A percentile compares a stretch with the other conserved stretches of the same genome.
Conservation (phyloP, 2,329 filamentous ascomycete species). For the Curvularia hawaiiensis region DNA sequence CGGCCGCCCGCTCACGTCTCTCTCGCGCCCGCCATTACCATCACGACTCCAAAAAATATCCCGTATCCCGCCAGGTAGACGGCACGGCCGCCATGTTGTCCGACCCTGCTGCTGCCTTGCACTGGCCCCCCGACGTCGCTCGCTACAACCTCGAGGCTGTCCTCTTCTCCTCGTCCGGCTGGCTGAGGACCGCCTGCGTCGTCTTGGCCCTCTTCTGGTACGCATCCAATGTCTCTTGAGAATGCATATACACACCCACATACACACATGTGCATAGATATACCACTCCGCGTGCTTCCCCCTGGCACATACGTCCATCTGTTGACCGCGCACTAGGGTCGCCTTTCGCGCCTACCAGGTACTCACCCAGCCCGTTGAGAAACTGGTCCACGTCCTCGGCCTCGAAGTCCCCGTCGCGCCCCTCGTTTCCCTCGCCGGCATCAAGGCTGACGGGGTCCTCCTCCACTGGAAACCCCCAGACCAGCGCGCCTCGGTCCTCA, state of each 20-base stretch:
- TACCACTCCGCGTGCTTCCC: not conserved
- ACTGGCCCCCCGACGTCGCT: slow-evolving; percentile 42
- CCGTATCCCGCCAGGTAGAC: not conserved
- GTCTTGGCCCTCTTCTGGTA: slow-evolving; percentile 46
- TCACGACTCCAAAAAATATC: not conserved
- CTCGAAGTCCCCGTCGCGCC: slow-evolving; percentile 92
- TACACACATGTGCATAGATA: not conserved
- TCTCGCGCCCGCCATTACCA: not conserved
- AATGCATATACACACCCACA: not conserved
- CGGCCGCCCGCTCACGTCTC: slow-evolving; percentile 1
- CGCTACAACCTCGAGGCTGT: slow-evolving; percentile 45
- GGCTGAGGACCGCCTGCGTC: slow-evolving; percentile 44
- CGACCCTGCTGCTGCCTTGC: slow-evolving; percentile 37
- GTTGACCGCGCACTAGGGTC: slow-evolving; percentile 62
- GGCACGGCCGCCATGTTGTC: slow-evolving; percentile 35
- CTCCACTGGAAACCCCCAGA: slow-evolving; percentile 87
- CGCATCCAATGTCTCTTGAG: not conserved
- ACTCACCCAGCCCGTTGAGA: slow-evolving; percentile 85
- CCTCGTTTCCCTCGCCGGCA: slow-evolving; percentile 86
- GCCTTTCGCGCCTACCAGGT: slow-evolving; percentile 86
- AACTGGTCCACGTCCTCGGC: slow-evolving; percentile 87
- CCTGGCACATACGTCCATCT: not conserved
- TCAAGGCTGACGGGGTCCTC: slow-evolving; percentile 84
- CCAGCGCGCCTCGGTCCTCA: slow-evolving; percentile 71
- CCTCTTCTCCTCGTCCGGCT: slow-evolving; percentile 42